These are phyloP conservation scores for Leucoagaricus sp. DNA, from an alignment of 1,284 basidiomycete species.

Conservation along the genomic window DNA sequence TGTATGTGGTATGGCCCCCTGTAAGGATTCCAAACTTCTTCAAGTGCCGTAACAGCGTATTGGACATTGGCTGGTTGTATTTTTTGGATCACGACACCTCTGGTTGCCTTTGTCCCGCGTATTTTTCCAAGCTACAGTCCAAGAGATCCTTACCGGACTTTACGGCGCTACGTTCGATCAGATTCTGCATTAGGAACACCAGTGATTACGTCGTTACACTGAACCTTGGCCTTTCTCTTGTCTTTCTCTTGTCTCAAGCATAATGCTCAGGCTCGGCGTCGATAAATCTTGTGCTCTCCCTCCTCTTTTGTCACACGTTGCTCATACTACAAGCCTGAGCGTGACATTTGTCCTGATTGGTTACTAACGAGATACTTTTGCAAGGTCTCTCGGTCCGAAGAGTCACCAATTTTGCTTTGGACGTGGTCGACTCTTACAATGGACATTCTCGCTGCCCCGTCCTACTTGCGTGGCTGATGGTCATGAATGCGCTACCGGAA, in stretches of 20 bases:
- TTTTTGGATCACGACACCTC: not conserved
- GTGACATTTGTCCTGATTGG: not conserved
- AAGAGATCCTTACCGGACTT: not conserved
- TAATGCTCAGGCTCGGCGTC: not conserved
- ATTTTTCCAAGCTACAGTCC: not conserved
- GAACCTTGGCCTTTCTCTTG: not conserved
- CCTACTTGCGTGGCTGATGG: not conserved
- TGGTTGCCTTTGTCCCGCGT: not conserved
- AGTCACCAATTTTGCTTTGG: not conserved
- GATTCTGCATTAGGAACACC: not conserved
- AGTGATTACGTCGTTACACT: not conserved
- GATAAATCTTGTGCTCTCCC: not conserved
- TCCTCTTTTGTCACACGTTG: not conserved
- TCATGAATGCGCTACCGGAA: not conserved
- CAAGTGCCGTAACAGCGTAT: not conserved
- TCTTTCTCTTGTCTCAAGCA: not conserved
- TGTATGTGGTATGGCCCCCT: not conserved
- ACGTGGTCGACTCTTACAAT: not conserved
- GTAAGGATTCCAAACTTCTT: not conserved
- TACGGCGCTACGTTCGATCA: not conserved
- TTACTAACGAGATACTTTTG: not conserved
- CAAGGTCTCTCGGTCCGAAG: conserved; percentile 1
- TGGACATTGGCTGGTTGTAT: not conserved
- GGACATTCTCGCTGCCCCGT: not conserved
- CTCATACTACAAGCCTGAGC: not conserved